Base-by-base conservation (phyloP, 306 rosid genomes). In the Rubus parviflorus region DNA sequence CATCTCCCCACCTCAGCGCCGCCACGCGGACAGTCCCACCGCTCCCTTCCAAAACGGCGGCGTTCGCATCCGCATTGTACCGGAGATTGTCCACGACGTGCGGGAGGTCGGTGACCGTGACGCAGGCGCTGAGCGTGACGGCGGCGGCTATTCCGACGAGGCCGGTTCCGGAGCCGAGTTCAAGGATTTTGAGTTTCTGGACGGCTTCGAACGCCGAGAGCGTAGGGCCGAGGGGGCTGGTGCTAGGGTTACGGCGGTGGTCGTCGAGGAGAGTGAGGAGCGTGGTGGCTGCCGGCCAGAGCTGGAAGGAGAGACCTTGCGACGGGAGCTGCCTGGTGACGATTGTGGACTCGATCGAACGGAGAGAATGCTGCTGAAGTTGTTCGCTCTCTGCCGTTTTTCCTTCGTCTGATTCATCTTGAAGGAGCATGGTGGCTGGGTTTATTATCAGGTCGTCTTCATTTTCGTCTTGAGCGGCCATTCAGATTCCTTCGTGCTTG, bases 91-190 rank as follows among this genome's bases (percentile, higher is more conserved):
- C 79, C 45, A 88, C 84, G 13, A 92, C 97, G 77, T 89, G 96
- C 11, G 94, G 93, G 45, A 95, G 97, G 82, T 95, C 98, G 13
- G 98, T 95, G 40, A 85, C 73, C 17, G 92, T 95, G 68, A 95
- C 98, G 43, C 67, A 68, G 17, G 89, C 83, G 2, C 93, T 84
- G 30, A 92, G 92, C 11, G 90, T 85, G 8, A 79, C 88, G 8
- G 96, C 97, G 23, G 99, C 97, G 42, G 91, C 91, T 13, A 95
- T 90, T 30, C 99, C 99, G 1, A 92, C 96, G 2, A 95, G 81
- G 35, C 97, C 99, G 6, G 99, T 95, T 48, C 99, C 99, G 41
- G 99, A 92, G 3, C 99, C 99, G 48, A 95, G 91, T 81, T 92
- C 97, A 20, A 95, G 90, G 80, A 95, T 80, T 12, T 77, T 85